These are phyloP conservation scores for Beauveria bassiana DNA, from an alignment of 2,329 filamentous ascomycete species.

Conservation along the genomic window DNA sequence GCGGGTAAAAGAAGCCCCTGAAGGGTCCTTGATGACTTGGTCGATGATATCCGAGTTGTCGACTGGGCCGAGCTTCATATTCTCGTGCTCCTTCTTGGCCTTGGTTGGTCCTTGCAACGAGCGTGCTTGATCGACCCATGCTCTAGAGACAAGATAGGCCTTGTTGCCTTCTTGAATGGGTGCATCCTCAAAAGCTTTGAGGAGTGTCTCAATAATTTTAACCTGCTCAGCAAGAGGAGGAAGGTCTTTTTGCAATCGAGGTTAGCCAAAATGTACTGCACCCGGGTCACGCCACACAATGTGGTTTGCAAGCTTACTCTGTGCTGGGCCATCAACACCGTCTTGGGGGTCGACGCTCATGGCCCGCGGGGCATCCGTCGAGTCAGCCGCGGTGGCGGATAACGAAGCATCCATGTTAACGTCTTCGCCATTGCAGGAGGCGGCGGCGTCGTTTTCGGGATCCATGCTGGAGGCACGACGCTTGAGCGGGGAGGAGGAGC, in stretches of 20 bases:
- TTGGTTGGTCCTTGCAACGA: constrained; percentile 54
- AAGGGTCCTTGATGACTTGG: constrained; percentile 45
- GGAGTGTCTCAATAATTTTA: constrained; percentile 57
- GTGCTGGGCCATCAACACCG: constrained; percentile 15
- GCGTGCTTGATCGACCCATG: constrained; percentile 70
- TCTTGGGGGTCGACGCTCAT: constrained; percentile 34
- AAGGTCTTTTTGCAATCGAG: constrained; percentile 16
- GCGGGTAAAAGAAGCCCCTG: constrained; percentile 56
- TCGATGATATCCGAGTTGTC: constrained; percentile 80
- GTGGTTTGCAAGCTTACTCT: constrained; percentile 19
- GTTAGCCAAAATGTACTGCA: not conserved
- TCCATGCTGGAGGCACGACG: constrained; percentile 57
- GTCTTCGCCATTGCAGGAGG: constrained; percentile 36
- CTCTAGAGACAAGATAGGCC: constrained; percentile 69
- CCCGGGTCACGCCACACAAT: not conserved
- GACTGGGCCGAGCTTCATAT: constrained; percentile 64
- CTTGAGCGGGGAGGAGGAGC: constrained; percentile 59
- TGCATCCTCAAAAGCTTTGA: constrained; percentile 42
- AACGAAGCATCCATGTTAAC: constrained; percentile 36
- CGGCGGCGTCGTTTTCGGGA: constrained; percentile 33
- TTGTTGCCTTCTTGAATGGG: constrained; percentile 62
- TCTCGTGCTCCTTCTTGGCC: constrained; percentile 49
- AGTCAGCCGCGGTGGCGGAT: constrained; percentile 16
- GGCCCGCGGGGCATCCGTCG: constrained; percentile 21
- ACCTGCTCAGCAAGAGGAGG: constrained; percentile 55